phyloP scores from a whole-genome alignment of 768 basidiomycete genomes.

The Coprinellus micaceus region DNA sequence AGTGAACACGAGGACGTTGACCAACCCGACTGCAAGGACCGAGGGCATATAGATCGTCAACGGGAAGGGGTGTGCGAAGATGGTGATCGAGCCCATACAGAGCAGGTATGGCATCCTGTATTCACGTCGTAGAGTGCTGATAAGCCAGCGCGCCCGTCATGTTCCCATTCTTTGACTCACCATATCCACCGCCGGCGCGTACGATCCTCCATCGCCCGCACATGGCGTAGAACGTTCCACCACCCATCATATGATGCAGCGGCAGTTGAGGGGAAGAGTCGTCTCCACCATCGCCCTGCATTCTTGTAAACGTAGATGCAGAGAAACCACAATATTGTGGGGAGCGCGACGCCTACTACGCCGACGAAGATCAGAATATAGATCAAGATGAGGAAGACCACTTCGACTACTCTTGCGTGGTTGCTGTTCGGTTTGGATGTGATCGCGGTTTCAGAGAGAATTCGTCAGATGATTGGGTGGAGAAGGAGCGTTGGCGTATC shows the following conservation, averaged over 20 bases:
- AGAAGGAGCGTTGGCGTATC: too few relatives aligned
- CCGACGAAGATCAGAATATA: not conserved
- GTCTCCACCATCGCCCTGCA: not conserved
- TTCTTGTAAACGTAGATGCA: not conserved
- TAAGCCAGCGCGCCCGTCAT: not conserved
- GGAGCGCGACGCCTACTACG: not conserved
- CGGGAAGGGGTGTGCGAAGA: not conserved
- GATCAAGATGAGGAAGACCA: not conserved
- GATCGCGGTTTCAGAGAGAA: too few relatives aligned
- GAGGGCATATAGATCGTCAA: not conserved
- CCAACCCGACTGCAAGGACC: not conserved
- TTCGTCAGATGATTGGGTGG: too few relatives aligned
- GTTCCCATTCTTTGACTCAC: not conserved
- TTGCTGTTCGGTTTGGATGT: too few relatives aligned
- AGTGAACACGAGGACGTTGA: not conserved
- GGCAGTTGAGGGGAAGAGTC: not conserved
- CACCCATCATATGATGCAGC: not conserved
- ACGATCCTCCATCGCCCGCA: not conserved
- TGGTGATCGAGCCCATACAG: not conserved
- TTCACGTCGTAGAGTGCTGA: too few relatives aligned
- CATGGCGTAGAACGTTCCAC: not conserved
- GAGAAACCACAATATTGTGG: not conserved
- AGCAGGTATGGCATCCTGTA: not conserved
- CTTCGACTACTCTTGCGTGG: not conserved
- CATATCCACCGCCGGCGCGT: not conserved